phyloP scores from a whole-genome alignment of 768 basidiomycete species.

The Rhodotorula babjevae region DNA sequence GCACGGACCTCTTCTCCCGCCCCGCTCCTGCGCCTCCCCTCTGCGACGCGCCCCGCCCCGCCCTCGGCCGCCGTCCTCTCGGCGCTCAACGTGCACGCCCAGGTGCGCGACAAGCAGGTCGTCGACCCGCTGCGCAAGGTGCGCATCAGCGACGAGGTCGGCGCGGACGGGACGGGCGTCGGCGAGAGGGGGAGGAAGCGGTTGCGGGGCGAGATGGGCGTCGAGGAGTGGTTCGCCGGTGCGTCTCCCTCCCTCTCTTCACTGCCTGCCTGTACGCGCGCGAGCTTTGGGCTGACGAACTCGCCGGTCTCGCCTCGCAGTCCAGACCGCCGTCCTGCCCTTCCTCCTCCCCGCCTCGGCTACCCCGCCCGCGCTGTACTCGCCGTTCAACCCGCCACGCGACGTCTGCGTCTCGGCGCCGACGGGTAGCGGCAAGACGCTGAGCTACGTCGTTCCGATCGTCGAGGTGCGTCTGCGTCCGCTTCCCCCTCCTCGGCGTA shows the following conservation, averaged over 20 bases:
- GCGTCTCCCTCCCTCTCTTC: conserved; percentile 40
- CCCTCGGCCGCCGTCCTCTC: conserved; percentile 68
- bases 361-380: conserved; percentile 55
- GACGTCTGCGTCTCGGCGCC: conserved; percentile 95
- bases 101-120: conserved; percentile 63
- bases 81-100: conserved; percentile 71
- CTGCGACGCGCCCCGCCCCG: conserved; percentile 61
- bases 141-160: conserved; percentile 49
- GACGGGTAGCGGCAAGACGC: conserved; percentile 94
- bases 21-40: conserved; percentile 63
- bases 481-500: not conserved
- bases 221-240: conserved; percentile 87
- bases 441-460: conserved; percentile 91
- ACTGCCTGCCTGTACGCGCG: not conserved
- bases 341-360: conserved; percentile 59
- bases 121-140: conserved; percentile 57
- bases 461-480: conserved; percentile 61
- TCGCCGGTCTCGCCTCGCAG: conserved; percentile 49
- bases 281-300: not conserved
- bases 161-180: conserved; percentile 54
- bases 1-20: conserved; percentile 46
- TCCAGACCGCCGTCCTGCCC: conserved; percentile 83
- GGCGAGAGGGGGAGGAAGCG: conserved; percentile 60
- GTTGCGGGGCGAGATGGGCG: conserved; percentile 65
- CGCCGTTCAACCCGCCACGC: conserved; percentile 61